phyloP scores from a whole-genome alignment of 257 asterid genomes.

The Ajuga chamaepitys region DNA sequence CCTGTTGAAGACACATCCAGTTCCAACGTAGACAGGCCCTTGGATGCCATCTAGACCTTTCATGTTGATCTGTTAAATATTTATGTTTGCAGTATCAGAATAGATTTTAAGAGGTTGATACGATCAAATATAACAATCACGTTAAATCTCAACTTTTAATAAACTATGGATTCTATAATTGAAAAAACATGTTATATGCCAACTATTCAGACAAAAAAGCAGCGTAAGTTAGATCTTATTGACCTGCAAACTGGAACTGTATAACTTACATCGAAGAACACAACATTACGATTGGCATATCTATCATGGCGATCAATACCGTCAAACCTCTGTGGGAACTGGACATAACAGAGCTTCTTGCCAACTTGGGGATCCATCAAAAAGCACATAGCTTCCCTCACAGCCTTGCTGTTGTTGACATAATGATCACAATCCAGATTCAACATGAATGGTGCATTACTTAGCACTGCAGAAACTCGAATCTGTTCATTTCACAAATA shows the following conservation, averaged over 20 bases:
- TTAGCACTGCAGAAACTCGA: conserved; percentile 73
- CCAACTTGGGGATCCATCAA: conserved; percentile 78
- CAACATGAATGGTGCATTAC: conserved; percentile 79
- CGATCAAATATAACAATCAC: not conserved
- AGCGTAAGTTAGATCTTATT: not conserved
- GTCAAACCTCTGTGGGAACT: conserved; percentile 77
- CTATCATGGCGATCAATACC: conserved; percentile 77
- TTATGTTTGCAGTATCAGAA: not conserved
- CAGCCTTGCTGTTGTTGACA: conserved; percentile 75
- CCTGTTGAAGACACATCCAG: conserved; percentile 21
- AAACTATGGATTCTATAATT: not conserved
- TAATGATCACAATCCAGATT: conserved; percentile 84
- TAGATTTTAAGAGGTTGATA: not conserved
- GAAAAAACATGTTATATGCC: not conserved
- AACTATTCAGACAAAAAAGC: not conserved
- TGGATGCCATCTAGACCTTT: conserved; percentile 26
- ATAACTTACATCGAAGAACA: conserved; percentile 19
- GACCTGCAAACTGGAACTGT: not conserved
- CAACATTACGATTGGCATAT: conserved; percentile 23
- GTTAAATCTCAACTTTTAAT: not conserved
- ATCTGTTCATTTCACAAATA: conserved; percentile 10
- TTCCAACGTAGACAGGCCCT: conserved; percentile 25
- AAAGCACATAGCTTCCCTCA: conserved; percentile 80
- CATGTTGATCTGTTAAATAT: conserved; percentile 18
- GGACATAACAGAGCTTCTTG: conserved; percentile 81